Evolutionary conservation across 176 grass and related monocot genomes (phyloP).

Genomic region (Cenchrus purpureus): DNA sequence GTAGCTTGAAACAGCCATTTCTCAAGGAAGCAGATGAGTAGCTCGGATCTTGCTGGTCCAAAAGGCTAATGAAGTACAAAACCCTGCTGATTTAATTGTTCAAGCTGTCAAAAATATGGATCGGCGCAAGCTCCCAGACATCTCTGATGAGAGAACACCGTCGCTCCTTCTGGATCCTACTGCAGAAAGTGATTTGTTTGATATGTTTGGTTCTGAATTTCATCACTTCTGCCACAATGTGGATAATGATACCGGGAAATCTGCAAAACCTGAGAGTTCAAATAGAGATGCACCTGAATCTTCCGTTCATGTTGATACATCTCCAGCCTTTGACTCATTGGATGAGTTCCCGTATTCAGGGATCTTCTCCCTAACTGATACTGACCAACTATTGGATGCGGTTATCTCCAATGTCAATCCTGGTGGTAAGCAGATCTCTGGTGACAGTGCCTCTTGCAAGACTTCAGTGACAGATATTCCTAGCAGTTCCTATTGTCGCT

Average conservation of each 20-base stretch:
- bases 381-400: constrained; percentile 81
- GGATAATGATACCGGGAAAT: constrained; percentile 53
- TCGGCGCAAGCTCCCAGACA: constrained; percentile 32
- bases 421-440: constrained; percentile 57
- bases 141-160: constrained; percentile 32
- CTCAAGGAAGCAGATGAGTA: constrained; percentile 39
- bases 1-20: constrained; percentile 41
- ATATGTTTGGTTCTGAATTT: constrained; percentile 62
- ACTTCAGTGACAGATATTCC: constrained; percentile 61
- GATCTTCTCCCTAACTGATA: constrained; percentile 59
- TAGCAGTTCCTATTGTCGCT: constrained; percentile 57
- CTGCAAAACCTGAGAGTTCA: constrained; percentile 34
- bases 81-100: constrained; percentile 39
- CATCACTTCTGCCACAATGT: constrained; percentile 44
- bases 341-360: constrained; percentile 61
- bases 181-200: constrained; percentile 68
- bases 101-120: constrained; percentile 48
- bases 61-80: constrained; percentile 51
- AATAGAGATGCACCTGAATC: constrained; percentile 50
- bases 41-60: constrained; percentile 30
- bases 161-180: constrained; percentile 42
- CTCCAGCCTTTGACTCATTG: constrained; percentile 41
- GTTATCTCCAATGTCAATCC: constrained; percentile 70
- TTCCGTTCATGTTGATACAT: constrained; percentile 40
- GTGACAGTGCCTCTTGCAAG: constrained; percentile 64